A percentile compares a stretch with the other conserved stretches of the same genome.
phyloP scores from a whole-genome alignment of 495 filamentous ascomycete genomes.

The Penicillium tannophilum region DNA sequence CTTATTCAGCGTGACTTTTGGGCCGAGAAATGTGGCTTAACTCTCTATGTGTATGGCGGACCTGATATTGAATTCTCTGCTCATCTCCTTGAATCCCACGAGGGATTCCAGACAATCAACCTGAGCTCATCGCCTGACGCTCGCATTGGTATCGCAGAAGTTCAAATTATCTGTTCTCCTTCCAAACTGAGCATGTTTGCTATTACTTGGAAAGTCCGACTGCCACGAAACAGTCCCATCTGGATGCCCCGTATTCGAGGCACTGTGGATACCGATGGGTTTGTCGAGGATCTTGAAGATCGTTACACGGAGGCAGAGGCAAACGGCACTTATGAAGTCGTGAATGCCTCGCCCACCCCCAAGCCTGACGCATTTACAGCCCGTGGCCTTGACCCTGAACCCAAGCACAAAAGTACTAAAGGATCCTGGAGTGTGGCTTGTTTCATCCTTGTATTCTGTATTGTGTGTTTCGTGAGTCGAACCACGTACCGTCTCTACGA shows the following conservation, averaged over 20 bases:
- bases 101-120: slow-evolving; percentile 22
- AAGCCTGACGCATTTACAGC: not conserved
- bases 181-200: slow-evolving; percentile 30
- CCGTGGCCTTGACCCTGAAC: too few relatives aligned
- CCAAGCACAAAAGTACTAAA: not conserved
- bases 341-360: not conserved
- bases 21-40: slow-evolving; percentile 36
- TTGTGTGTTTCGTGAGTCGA: not conserved
- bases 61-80: slow-evolving; percentile 33
- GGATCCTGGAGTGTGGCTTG: not conserved
- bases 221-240: not conserved
- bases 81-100: slow-evolving; percentile 15
- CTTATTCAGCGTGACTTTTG: slow-evolving; percentile 36
- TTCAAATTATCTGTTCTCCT: slow-evolving; percentile 32
- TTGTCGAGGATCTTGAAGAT: slow-evolving; percentile 3
- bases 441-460: not conserved
- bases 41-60: slow-evolving; percentile 35
- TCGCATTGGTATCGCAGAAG: slow-evolving; percentile 21
- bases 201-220: slow-evolving; percentile 30
- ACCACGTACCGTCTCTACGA: not conserved
- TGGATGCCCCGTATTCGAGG: slow-evolving; percentile 35
- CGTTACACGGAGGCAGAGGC: slow-evolving; percentile 2
- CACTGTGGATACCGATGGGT: not conserved
- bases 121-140: slow-evolving; percentile 11
- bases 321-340: not conserved